phyloP scores from a whole-genome alignment of 1,284 basidiomycete species.

The Sphaerobolus stellatus region DNA sequence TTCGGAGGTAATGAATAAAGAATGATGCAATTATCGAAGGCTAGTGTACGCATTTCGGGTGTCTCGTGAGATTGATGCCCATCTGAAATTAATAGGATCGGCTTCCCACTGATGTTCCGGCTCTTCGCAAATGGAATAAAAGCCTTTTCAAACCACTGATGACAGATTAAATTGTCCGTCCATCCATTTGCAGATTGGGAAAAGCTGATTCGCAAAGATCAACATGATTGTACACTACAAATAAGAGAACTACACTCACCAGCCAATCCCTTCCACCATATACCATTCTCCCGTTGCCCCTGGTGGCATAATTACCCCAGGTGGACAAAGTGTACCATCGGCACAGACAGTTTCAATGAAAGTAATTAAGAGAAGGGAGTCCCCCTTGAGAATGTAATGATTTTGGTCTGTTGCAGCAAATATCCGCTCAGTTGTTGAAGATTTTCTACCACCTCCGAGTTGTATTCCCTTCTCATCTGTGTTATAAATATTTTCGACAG shows the following conservation, averaged over 20 bases:
- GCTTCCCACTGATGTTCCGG: conserved; percentile 18
- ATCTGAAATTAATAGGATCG: conserved; percentile 26
- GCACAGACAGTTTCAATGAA: conserved; percentile 32
- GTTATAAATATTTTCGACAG: neutral
- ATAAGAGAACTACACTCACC: conserved; percentile 7
- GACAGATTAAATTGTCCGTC: conserved; percentile 37
- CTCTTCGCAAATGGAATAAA: conserved; percentile 34
- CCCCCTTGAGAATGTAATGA: neutral
- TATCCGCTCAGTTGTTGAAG: neutral
- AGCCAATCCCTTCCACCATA: conserved; percentile 14
- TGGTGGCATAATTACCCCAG: conserved; percentile 36
- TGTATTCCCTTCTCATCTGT: neutral
- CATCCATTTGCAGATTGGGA: conserved; percentile 37
- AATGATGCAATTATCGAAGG: conserved; percentile 15
- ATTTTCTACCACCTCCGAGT: neutral
- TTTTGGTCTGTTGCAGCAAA: neutral
- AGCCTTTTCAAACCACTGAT: conserved; percentile 32
- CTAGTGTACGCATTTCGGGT: conserved; percentile 17
- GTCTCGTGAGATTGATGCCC: conserved; percentile 26
- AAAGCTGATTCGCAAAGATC: conserved; percentile 12
- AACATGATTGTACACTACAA: neutral
- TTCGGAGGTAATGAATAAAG: conserved; percentile 20
- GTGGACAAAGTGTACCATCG: conserved; percentile 22
- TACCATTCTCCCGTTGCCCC: conserved; percentile 25
- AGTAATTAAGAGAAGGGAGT: conserved; percentile 28